phyloP scores from a whole-genome alignment of 1,284 basidiomycete species.

The Ustilago nuda region DNA sequence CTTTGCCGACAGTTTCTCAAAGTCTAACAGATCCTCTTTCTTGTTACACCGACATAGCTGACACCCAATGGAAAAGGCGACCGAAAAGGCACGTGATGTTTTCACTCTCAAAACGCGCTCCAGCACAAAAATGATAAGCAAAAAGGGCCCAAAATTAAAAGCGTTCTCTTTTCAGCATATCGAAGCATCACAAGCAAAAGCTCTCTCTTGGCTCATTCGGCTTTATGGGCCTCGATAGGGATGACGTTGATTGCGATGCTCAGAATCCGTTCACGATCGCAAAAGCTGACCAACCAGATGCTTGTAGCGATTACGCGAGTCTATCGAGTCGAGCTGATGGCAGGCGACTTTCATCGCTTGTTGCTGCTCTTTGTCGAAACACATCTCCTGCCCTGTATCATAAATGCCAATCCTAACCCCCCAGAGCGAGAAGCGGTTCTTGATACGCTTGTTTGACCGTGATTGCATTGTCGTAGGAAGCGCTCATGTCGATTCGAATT shows the following conservation, averaged over 20 bases:
- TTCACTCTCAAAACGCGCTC: constrained; percentile 2
- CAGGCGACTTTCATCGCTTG: no score
- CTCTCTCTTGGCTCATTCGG: constrained; percentile 1
- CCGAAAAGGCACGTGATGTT: constrained; percentile 5
- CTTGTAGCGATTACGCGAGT: no score
- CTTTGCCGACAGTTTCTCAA: no score
- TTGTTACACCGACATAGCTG: not conserved
- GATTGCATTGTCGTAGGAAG: no score
- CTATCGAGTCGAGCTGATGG: no score
- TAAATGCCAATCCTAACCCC: no score
- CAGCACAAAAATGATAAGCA: not conserved
- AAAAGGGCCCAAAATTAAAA: not conserved
- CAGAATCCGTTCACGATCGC: not conserved
- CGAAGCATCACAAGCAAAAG: not conserved
- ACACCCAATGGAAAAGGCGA: not conserved
- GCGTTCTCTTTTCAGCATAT: not conserved
- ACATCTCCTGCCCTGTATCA: no score
- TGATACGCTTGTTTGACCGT: no score
- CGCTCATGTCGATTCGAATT: no score
- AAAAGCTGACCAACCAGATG: not conserved
- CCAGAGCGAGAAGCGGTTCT: no score
- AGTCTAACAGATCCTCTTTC: no score
- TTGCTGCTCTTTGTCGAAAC: no score
- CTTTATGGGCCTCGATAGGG: not conserved
- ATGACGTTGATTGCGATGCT: not conserved